Evolutionary conservation across 2,329 filamentous ascomycete genomes (phyloP), one percentile per base, ranked within the genome.

Genomic region (Aspergillus ruber): DNA sequence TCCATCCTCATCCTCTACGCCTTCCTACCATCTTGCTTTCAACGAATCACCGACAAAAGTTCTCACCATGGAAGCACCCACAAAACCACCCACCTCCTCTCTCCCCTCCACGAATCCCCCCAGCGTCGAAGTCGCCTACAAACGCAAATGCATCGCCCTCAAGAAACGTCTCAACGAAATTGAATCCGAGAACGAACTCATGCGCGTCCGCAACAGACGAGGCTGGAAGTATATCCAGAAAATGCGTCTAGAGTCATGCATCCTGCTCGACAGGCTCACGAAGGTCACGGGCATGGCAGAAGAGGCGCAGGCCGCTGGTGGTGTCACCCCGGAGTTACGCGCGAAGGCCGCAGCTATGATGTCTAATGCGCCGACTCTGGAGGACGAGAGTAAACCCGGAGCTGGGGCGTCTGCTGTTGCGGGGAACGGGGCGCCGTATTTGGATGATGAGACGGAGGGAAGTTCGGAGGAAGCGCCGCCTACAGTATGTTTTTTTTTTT

Each of bases 101-200:
- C 48, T 56, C 54, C 64, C 50, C 65, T 58, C 63, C 27, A 52
- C 75, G 10, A 79, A 84, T 48, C 89, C 91, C 17, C 91, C 93
- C 13, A 95, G 90, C 13, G 90, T 97, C 53, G 91, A 98, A 71
- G 86, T 91, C 66, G 90, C 91, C 44, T 98, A 97, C 72, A 90
- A 93, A 61, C 83, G 88, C 55, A 97, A 98, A 81, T 97, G 91
- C 69, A 89, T 96, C 65, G 87, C 94, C 60, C 81, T 98, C 18
- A 94, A 94, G 73, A 86, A 88, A 60, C 86, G 93, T 51, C 88
- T 93, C 54, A 86, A 84, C 66, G 90, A 96, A 67, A 88, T 97
- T 59, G 90, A 97, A 67, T 84, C 89, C 50, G 85, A 89, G 63
- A 96, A 96, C 67, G 90, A 95, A 60, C 81, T 86, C 48, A 85